Conservation (phyloP, 2,329 filamentous ascomycete species). For the Pseudogymnoascus sp. region DNA sequence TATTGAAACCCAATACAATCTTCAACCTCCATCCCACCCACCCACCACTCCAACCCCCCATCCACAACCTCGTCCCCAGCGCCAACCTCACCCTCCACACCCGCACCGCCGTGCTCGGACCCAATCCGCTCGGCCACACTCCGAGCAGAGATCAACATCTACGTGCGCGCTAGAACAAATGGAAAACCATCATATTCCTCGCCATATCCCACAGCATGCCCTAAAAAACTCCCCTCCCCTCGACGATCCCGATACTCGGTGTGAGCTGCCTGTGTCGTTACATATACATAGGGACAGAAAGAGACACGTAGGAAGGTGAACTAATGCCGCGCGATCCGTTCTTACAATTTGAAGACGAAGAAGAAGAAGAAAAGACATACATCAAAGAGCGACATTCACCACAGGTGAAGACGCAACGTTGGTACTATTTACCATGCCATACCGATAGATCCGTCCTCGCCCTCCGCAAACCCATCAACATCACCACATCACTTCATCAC, state of each 20-base stretch:
- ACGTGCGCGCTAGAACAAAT: not conserved
- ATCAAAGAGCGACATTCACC: too few species aligned
- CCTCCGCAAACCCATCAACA: not conserved
- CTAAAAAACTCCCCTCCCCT: not conserved
- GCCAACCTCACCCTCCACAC: not conserved
- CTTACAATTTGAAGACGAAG: not conserved
- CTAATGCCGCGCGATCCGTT: not conserved
- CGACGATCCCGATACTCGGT: not conserved
- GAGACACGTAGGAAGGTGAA: not conserved
- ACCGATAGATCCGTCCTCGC: not conserved
- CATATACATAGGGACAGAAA: not conserved
- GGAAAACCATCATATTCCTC: not conserved
- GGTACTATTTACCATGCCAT: not conserved
- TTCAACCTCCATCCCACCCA: not conserved
- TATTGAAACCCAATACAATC: not conserved
- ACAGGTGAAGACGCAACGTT: too few species aligned
- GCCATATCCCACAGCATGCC: not conserved
- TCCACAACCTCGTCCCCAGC: not conserved
- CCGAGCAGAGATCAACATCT: not conserved
- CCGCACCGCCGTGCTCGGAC: not conserved
- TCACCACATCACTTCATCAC: too few species aligned
- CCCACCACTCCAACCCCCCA: not conserved
- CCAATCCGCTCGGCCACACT: not conserved
- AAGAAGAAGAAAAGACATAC: too few species aligned
- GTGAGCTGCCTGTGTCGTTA: not conserved